Evolutionary conservation across 2,329 filamentous ascomycete genomes (phyloP).

Genomic region (Pseudogymnoascus sp.): DNA sequence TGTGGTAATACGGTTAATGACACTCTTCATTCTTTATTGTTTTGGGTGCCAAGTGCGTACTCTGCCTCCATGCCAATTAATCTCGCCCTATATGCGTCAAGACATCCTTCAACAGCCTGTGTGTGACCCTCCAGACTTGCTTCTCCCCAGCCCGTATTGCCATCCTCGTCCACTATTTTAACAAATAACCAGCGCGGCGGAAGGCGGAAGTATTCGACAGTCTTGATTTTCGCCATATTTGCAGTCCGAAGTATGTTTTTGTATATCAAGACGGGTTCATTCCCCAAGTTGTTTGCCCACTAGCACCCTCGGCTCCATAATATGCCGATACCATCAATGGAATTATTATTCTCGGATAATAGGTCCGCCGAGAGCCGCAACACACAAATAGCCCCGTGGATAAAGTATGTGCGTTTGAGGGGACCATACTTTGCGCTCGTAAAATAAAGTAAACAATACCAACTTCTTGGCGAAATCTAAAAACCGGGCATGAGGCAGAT

Average conservation of each 20-base stretch:
- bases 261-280: background rate
- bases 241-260: background rate
- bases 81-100: conserved; percentile 56
- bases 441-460: background rate
- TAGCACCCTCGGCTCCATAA: background rate
- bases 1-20: conserved; percentile 24
- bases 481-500: too few species aligned
- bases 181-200: conserved; percentile 71
- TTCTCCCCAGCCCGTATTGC: conserved; percentile 63
- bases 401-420: background rate
- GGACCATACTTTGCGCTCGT: background rate
- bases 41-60: conserved; percentile 32
- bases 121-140: conserved; percentile 66
- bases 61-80: conserved; percentile 62
- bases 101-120: conserved; percentile 63
- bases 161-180: conserved; percentile 61
- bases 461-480: too few species aligned
- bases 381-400: background rate
- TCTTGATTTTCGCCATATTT: conserved; percentile 53
- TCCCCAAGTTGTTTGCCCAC: background rate
- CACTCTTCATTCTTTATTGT: background rate
- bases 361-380: background rate
- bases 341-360: background rate
- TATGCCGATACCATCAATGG: background rate
- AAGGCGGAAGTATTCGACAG: conserved; percentile 65